Base-by-base conservation (phyloP, 2,329 filamentous ascomycete genomes). In the Calonectria naviculata region DNA sequence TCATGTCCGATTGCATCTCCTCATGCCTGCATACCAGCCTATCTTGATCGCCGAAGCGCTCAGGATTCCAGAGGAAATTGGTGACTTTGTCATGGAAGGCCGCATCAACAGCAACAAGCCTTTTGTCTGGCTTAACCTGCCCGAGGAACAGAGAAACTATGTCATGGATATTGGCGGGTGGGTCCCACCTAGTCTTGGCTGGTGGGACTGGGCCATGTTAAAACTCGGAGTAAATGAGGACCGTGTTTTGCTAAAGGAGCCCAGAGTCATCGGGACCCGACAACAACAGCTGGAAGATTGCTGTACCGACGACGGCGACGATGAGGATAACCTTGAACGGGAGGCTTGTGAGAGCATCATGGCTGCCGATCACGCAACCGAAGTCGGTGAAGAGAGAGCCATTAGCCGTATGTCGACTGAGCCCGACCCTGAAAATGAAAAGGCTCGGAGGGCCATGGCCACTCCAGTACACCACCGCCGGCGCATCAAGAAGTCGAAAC, bases 1-100 rank as follows among this genome's bases (percentile, higher is more conserved):
- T 4, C 71, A 78, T 2, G 77, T 79, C 34, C 78, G 78, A 26
- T 68, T 85, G 3, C 83, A 85, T 61, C 80, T 85, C 8, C 77
- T 85, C 12, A 80, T 85, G 12, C 83, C 83, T 0, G 83, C 83
- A 8, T 85, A 85, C 60, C 80, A 83, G 46, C 81, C 83, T 0
- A 79, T 85, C 17, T 74, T 84, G 26, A 79, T 85, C 17, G 79
- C 78, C 24, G 82, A 84, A 42, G 77, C 81, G 4, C 78, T 85
- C 21, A 68, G 75, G 19, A 80, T 84, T 1, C 82, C 83, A 0
- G 80, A 83, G 0, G 79, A 82, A 12, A 80, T 84, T 34, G 81
- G 82, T 7, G 82, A 83, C 52, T 80, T 84, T 17, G 78, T 82
- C 31, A 82, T 84, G 31, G 81, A 84, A 52, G 83, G 83, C 4